A percentile compares a stretch with the other conserved stretches of the same genome.
Evolutionary conservation across 768 basidiomycete species (phyloP).

Genomic region (Astraeus odoratus): DNA sequence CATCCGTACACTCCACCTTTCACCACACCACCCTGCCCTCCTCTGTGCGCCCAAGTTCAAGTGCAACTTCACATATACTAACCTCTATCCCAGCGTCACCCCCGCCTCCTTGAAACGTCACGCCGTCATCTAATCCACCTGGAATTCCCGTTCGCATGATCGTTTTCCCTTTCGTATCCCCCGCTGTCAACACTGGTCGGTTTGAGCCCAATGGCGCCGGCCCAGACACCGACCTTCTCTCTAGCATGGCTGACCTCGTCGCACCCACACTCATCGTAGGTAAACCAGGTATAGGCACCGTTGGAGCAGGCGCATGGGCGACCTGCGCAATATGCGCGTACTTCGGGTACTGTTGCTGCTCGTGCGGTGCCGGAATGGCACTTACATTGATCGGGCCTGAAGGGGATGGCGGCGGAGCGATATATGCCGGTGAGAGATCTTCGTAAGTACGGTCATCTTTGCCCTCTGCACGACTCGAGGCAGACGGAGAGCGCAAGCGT

Average conservation of each 20-base stretch:
- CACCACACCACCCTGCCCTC: slow-evolving; percentile 27
- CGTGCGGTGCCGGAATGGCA: slow-evolving; percentile 11
- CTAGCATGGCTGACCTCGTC: neutral
- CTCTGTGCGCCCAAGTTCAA: slow-evolving; percentile 23
- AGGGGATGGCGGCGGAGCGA: slow-evolving; percentile 20
- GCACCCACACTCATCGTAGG: too few relatives aligned
- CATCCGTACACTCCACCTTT: slow-evolving; percentile 1
- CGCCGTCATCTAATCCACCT: slow-evolving; percentile 12
- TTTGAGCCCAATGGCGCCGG: neutral
- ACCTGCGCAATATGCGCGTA: slow-evolving; percentile 23
- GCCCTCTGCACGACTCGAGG: neutral
- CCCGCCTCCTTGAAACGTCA: slow-evolving; percentile 21
- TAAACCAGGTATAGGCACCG: neutral
- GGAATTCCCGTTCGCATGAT: slow-evolving; percentile 7
- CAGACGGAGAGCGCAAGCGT: neutral
- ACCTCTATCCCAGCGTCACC: slow-evolving; percentile 20
- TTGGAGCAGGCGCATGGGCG: slow-evolving; percentile 4
- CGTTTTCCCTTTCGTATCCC: slow-evolving; percentile 4
- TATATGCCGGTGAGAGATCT: slow-evolving; percentile 25
- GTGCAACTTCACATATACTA: slow-evolving; percentile 23
- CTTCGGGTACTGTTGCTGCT: slow-evolving; percentile 18
- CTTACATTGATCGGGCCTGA: slow-evolving; percentile 20
- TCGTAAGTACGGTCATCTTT: slow-evolving; percentile 7
- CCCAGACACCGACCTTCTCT: slow-evolving; percentile 1
- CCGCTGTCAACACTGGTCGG: neutral